phyloP scores from a whole-genome alignment of 169 alveolate species.

The Plasmodium blacklocki region DNA sequence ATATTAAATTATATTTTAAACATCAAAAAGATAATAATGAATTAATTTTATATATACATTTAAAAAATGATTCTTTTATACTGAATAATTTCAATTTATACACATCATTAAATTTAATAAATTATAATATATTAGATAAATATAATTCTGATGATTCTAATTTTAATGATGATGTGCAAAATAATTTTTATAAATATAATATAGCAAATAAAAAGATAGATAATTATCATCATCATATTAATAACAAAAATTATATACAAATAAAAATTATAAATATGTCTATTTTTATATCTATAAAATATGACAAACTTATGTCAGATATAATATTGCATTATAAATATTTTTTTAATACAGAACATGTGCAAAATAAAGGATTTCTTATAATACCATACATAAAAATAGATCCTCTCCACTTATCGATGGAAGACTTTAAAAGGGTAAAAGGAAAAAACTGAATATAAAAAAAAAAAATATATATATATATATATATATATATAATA shows the following conservation, averaged over 20 bases:
- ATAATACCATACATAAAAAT: conserved; percentile 24
- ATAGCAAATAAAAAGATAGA: not conserved
- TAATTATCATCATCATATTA: not conserved
- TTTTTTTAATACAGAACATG: not conserved
- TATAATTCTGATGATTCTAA: not conserved
- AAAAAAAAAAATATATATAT: not conserved
- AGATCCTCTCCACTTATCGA: conserved; percentile 14
- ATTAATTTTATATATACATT: conserved; percentile 7
- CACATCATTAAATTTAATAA: conserved; percentile 7
- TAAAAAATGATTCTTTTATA: not conserved
- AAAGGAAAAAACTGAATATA: not conserved
- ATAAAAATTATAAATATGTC: not conserved
- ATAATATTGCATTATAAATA: conserved; percentile 19
- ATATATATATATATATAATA: not conserved
- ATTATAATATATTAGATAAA: not conserved
- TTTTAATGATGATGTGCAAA: conserved; percentile 6
- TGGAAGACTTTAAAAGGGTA: conserved; percentile 60
- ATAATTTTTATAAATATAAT: not conserved
- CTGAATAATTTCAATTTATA: conserved; percentile 1
- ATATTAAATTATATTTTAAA: conserved; percentile 33
- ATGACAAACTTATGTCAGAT: not conserved
- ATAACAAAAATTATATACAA: not conserved
- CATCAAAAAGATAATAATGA: not conserved
- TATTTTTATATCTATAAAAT: conserved; percentile 9
- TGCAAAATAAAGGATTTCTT: not conserved